Base-by-base conservation (phyloP, 2,329 filamentous ascomycete genomes). In the Fusarium hainanense region DNA sequence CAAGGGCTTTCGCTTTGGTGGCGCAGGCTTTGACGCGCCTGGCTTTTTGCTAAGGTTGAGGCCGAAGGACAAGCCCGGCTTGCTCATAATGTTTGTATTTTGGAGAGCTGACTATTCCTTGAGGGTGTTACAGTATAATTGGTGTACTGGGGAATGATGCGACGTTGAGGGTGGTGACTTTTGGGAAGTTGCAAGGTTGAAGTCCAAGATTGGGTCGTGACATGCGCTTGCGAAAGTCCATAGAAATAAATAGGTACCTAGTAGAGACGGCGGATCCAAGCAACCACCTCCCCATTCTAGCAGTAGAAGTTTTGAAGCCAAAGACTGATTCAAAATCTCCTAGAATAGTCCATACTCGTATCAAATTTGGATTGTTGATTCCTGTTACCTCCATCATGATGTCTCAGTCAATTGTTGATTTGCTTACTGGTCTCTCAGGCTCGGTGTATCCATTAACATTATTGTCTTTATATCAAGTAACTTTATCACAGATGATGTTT, bases 31-130 rank as follows among this genome's bases (percentile, higher is more conserved):
- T 4, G 83, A 79, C 63, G 79, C 79, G 57, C 79, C 80, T 4
- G 83, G 76, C 77, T 90, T 92, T 75, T 89, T 90, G 51, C 84
- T 79, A 46, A 89, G 71, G 74, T 87, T 91, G 41, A 92, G 83
- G 52, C 89, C 90, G 71, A 85, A 85, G 41, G 83, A 82, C 23
- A 86, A 72, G 23, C 76, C 79, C n/a, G 83, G 82, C 63, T 84
- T 85, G 76, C 80, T 84, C 83, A 85, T 86, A 49, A 47, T 76
- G 63, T 41, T 44, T 25, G 14, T 52, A 16, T 14, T 14, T 12
- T 34, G 27, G 13, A 25, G 21, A 25, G 9, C 28, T 23, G 21
- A 10, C 18, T 54, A 18, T 18, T 49, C n/a, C 49, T 20, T 25
- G n/a, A 40, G 10, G 11, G 23, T 3, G 3, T 32, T 18, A 4